Conservation (phyloP, 305 asterid genomes). For the Fraxinus sp. region DNA sequence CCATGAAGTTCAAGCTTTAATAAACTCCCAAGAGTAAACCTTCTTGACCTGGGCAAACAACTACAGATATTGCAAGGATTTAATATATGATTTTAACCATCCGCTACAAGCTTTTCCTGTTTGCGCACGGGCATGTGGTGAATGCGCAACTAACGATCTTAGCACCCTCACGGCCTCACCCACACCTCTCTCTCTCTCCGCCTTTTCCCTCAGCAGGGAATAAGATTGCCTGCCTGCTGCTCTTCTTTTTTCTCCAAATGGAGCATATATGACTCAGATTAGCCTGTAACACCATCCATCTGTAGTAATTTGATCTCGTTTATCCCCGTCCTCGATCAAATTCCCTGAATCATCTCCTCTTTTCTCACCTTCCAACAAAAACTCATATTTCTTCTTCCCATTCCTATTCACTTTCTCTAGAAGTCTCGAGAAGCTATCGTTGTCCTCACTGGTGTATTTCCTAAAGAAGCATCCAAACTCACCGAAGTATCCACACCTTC, state of each 20-base stretch:
- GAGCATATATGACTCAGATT: too few species aligned
- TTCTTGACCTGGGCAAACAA: too few species aligned
- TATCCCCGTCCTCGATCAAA: constrained; percentile 54
- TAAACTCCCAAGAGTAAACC: too few species aligned
- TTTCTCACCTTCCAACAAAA: constrained; percentile 60
- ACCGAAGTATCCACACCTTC: constrained; percentile 47
- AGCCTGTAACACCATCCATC: constrained; percentile 41
- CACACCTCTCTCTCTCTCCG: not conserved
- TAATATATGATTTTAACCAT: too few species aligned
- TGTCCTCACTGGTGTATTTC: constrained; percentile 93
- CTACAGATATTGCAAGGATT: too few species aligned
- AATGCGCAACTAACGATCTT: too few species aligned
- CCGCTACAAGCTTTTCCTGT: too few species aligned
- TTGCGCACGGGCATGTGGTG: too few species aligned
- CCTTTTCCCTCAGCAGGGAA: not conserved
- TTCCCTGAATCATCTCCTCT: constrained; percentile 24
- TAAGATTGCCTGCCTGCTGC: not conserved
- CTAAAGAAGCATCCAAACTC: constrained; percentile 70
- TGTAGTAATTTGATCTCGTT: constrained; percentile 50
- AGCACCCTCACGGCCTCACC: too few species aligned
- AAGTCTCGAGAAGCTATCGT: constrained; percentile 69
- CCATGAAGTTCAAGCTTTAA: too few species aligned
- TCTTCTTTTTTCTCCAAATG: not conserved
- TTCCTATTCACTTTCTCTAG: constrained; percentile 70
- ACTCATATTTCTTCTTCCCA: constrained; percentile 48